These are phyloP conservation scores for Colletotrichum echinochloae DNA, from an alignment of 2,329 filamentous ascomycete species.

Conservation along the genomic window DNA sequence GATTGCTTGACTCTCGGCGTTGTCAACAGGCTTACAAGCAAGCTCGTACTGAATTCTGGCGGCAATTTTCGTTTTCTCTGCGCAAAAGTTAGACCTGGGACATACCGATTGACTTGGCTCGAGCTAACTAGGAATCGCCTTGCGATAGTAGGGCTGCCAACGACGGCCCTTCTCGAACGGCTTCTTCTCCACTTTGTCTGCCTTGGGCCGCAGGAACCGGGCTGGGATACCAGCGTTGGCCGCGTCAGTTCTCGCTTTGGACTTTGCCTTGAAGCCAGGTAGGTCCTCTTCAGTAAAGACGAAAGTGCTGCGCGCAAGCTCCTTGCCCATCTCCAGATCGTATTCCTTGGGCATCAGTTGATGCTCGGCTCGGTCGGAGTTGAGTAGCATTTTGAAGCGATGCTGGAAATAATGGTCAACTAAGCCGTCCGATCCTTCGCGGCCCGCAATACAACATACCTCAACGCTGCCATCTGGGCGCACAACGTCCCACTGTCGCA, in stretches of 20 bases:
- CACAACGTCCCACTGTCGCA: slow-evolving; percentile 69
- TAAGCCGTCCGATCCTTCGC: background rate
- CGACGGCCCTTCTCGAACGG: slow-evolving; percentile 57
- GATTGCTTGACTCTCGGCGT: slow-evolving; percentile 52
- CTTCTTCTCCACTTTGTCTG: slow-evolving; percentile 59
- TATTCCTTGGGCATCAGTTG: slow-evolving; percentile 89
- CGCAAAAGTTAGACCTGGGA: background rate
- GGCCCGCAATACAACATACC: slow-evolving; percentile 20
- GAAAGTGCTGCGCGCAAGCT: slow-evolving; percentile 74
- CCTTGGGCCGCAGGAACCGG: slow-evolving; percentile 62
- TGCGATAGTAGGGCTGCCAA: slow-evolving; percentile 72
- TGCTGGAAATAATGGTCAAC: slow-evolving; percentile 45
- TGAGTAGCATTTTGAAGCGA: slow-evolving; percentile 75
- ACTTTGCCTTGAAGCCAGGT: slow-evolving; percentile 72
- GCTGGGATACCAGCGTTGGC: slow-evolving; percentile 70
- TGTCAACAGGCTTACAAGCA: slow-evolving; percentile 56
- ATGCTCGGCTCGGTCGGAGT: slow-evolving; percentile 73
- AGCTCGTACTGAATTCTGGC: slow-evolving; percentile 82
- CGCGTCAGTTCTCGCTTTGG: slow-evolving; percentile 66
- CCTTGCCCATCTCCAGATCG: slow-evolving; percentile 75
- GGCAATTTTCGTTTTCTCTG: slow-evolving; percentile 82
- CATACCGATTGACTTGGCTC: background rate
- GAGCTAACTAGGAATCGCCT: slow-evolving; percentile 78
- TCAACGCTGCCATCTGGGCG: slow-evolving; percentile 64
- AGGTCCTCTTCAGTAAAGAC: slow-evolving; percentile 91